Base-by-base conservation (phyloP, 495 filamentous ascomycete species). In the Penicillium longicatenatum region DNA sequence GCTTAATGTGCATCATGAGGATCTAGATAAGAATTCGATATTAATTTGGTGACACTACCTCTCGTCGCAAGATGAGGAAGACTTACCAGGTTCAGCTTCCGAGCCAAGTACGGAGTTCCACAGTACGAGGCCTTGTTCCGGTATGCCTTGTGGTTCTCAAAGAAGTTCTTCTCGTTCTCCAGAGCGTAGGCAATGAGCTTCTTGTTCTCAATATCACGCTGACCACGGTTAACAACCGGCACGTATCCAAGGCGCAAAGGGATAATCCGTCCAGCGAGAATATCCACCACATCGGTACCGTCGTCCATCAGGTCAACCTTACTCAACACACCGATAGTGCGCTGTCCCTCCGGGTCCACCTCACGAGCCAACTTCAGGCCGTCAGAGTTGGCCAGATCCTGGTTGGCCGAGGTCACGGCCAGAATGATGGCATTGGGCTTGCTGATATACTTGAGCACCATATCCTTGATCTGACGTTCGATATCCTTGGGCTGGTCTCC, bases 1-100 rank as follows among this genome's bases (percentile, higher is more conserved):
- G 94, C 75, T 99, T 99, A 80, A 99, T 99, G 79, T 99, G 94
- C 94, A 98, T 99, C 94, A 98, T 98, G 57, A 99, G 84, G 73
- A 99, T 98, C 86, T 89, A 73, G 10, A 49, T 53, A 55, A 60
- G 54, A 30, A 17, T 6, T 39, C 3, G n/a, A 2, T 52, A n/a
- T 54, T 45, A 48, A 37, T 33, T 33, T 20, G 6, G 35, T 7
- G 41, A 41, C 19, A 6, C 5, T 30, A 9, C 26, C 16, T 12
- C 26, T 20, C 24, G 44, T 26, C 17, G 14, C 16, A 30, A 21
- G 14, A 29, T 22, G 46, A 19, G 8, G 21, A 24, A 21, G 44
- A 31, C 82, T 31, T 75, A 89, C 86, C 72, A 98, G 80, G 72
- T 99, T 99, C 54, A 99, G 81, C 75, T 99, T 99, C 47, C 94